Base-by-base conservation (phyloP, 192 early-diverging fungal genomes). In the Spinellus fusiger region DNA sequence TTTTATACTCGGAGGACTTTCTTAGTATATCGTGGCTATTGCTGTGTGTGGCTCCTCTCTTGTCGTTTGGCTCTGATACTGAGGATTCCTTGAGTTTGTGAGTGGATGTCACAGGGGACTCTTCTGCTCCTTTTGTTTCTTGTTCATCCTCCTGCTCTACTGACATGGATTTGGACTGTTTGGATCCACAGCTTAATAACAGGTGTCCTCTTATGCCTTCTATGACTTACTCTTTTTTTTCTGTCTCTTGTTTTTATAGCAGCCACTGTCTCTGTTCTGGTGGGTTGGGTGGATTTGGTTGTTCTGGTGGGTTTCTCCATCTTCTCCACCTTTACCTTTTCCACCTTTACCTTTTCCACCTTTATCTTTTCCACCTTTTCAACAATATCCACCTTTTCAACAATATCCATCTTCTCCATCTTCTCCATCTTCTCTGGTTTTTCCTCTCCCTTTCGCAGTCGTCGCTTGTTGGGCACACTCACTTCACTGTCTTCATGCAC, bases 121-220 rank as follows among this genome's bases (percentile, higher is more conserved):
- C 59, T 3, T 26, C 29, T 3, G 40, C 10, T n/a, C 40, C 15
- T 35, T 26, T 47, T 3, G 1, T 3, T 25, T 6, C 0, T 31
- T 20, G 31, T 10, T 64, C 62, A 4, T 65, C 63, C 20, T 65
- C 63, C 27, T 65, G 54, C 13, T 65, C 63, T 7, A 22, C 40
- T 2, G 63, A 65, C 20, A 58, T 38, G 15, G 63, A 65, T 38
- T 66, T 54, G n/a, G 48, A 57, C 64, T 66, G 20, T 10, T n/a
- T 37, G n/a, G 5, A 53, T 31, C 15, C 10, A 56, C 28, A 32
- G 18, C 1, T n/a, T n/a, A 44, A 10, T 5, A 44, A 53, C 3
- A 53, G 51, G 13, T 8, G 15, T 7, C 1, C 3, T 3, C 15
- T 3, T n/a, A 15, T 20, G 40, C 18, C 13, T 44, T 44, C 3